A percentile compares a stretch with the other conserved stretches of the same genome.
These are phyloP conservation scores for Xylariaceae sp. DNA, from an alignment of 2,329 filamentous ascomycete species.

Conservation along the genomic window DNA sequence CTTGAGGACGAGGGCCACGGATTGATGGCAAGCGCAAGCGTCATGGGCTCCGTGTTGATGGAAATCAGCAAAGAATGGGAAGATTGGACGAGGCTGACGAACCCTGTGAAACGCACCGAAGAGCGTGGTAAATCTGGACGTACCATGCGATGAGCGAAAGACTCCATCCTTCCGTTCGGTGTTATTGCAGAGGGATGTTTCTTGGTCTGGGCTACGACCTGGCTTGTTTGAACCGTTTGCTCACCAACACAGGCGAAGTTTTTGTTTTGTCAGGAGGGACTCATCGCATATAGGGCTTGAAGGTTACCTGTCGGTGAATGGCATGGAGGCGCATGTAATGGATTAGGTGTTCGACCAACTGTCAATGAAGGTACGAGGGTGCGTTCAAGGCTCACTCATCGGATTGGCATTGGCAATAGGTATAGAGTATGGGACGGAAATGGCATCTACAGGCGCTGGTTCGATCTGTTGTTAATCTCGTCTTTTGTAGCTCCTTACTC, in stretches of 20 bases:
- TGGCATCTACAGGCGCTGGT: too few species aligned
- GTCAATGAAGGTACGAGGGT: neutral
- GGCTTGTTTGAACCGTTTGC: neutral
- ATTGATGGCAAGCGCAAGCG: conserved; percentile 87
- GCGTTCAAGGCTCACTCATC: neutral
- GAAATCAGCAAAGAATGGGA: conserved; percentile 96
- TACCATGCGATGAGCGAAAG: conserved; percentile 19
- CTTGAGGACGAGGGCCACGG: conserved; percentile 92
- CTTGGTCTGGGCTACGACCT: neutral
- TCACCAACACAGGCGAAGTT: neutral
- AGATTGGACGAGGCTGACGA: conserved; percentile 70
- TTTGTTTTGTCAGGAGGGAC: neutral
- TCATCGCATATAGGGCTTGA: neutral
- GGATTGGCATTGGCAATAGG: neutral
- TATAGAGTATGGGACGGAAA: neutral
- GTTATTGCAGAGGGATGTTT: neutral
- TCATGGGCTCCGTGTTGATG: conserved; percentile 92
- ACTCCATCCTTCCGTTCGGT: neutral
- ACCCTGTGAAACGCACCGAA: conserved; percentile 26
- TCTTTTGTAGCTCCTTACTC: neutral
- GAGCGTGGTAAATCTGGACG: conserved; percentile 29
- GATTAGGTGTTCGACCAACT: too few species aligned
- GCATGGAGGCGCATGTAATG: neutral
- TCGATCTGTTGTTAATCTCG: neutral
- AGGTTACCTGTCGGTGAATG: neutral